Conservation (phyloP, 257 asterid species). For the Solanum paucissectum region DNA sequence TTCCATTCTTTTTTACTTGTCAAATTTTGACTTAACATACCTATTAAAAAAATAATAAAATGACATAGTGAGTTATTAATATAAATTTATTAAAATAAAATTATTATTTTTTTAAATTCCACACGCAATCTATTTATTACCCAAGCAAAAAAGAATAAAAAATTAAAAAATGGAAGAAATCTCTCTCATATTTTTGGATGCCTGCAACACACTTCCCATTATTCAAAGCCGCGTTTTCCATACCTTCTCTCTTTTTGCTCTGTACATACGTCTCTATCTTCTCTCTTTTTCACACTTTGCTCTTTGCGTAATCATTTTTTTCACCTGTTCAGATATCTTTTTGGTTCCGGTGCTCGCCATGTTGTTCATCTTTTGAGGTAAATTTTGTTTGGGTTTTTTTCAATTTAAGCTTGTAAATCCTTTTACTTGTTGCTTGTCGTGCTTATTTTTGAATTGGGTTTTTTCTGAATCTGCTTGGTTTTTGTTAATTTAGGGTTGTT, state of each 20-base stretch:
- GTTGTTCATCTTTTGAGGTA: neutral
- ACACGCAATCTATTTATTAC: neutral
- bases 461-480: neutral
- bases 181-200: neutral
- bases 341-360: neutral
- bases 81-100: no score
- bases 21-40: no score
- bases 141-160: neutral
- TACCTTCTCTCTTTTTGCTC: neutral
- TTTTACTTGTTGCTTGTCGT: neutral
- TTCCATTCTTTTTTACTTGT: no score
- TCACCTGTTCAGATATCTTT: neutral
- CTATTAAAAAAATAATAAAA: no score
- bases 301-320: neutral
- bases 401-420: neutral
- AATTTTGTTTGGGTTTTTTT: neutral
- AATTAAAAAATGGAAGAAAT: neutral
- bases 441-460: neutral
- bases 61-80: no score
- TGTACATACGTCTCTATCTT: neutral
- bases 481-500: neutral
- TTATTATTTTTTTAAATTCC: neutral
- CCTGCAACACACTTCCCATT: slow-evolving; percentile 1
- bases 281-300: neutral
- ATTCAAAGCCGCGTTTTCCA: neutral